These are phyloP conservation scores for Yamadazyma triangularis DNA, from an alignment of 1,139 yeast species.

Conservation along the genomic window DNA sequence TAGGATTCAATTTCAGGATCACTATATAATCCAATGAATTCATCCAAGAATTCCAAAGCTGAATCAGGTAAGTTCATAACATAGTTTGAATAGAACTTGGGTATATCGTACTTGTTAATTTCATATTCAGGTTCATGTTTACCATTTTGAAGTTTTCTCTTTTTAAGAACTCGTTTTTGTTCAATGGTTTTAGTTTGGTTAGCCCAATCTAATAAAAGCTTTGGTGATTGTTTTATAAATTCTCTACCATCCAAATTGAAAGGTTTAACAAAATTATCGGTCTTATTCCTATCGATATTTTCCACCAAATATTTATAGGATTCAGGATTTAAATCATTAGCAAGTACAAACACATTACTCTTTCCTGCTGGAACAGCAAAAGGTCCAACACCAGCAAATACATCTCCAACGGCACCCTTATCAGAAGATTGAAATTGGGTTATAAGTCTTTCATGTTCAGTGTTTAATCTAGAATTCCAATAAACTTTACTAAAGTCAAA, in stretches of 20 bases:
- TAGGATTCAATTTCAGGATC: constrained; percentile 31
- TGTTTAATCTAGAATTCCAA: constrained; percentile 94
- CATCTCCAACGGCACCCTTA: constrained; percentile 78
- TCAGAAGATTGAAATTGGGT: constrained; percentile 47
- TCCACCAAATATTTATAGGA: constrained; percentile 64
- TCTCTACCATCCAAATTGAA: constrained; percentile 79
- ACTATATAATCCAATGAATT: constrained; percentile 64
- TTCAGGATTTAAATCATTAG: constrained; percentile 92
- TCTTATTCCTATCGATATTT: constrained; percentile 66
- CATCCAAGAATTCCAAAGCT: constrained; percentile 80
- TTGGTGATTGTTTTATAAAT: constrained; percentile 62
- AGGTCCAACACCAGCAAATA: constrained; percentile 98
- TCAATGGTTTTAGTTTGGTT: constrained; percentile 19
- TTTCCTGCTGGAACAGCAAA: constrained; percentile 96
- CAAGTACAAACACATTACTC: constrained; percentile 72
- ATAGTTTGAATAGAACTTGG: constrained; percentile 62
- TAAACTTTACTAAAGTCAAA: constrained; percentile 93
- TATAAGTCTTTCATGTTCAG: constrained; percentile 87
- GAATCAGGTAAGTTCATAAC: constrained; percentile 97
- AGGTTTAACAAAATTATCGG: constrained; percentile 53
- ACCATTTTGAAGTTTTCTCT: constrained; percentile 26
- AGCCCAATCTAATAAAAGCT: constrained; percentile 41
- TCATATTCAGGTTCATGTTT: constrained; percentile 24
- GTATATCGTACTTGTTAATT: constrained; percentile 40
- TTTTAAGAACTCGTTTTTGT: constrained; percentile 24